Evolutionary conservation across 1,284 basidiomycete genomes (phyloP).

Genomic region (Heterobasidion parviporum): DNA sequence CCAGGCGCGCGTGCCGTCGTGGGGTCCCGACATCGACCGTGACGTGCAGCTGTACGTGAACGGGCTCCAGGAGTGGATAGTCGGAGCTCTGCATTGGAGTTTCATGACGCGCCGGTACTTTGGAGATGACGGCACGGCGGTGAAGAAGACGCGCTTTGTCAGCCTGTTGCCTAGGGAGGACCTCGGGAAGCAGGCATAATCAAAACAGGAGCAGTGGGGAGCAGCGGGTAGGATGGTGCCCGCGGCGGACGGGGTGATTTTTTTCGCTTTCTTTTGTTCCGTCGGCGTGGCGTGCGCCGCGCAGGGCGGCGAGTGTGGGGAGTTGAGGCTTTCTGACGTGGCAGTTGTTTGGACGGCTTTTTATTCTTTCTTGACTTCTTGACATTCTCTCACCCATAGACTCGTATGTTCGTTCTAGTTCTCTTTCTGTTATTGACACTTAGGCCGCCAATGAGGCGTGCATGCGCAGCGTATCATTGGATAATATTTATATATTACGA

Average conservation of each 20-base stretch:
- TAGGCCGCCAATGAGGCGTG: too few species aligned
- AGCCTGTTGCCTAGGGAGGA: constrained; percentile 15
- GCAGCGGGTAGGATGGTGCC: too few species aligned
- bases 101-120: constrained; percentile 35
- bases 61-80: constrained; percentile 31
- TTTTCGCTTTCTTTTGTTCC: background rate
- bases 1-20: constrained; percentile 25
- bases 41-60: constrained; percentile 26
- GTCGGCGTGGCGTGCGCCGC: background rate
- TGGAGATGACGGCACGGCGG: constrained; percentile 22
- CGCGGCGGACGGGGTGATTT: background rate
- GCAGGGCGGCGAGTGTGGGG: background rate
- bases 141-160: constrained; percentile 27
- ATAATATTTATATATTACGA: too few species aligned
- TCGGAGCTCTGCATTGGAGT: constrained; percentile 33
- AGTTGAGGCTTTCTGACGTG: background rate
- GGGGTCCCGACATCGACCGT: constrained; percentile 26
- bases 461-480: too few species aligned
- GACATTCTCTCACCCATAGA: too few species aligned
- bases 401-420: too few species aligned
- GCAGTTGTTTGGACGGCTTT: too few species aligned
- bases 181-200: background rate
- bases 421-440: too few species aligned
- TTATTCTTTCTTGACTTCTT: too few species aligned
- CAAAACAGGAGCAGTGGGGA: background rate